Percentiles rank a stretch among this genome's conserved stretches.
Conservation (phyloP, 805 yeast species). For the Suhomyces kilbournensis region DNA sequence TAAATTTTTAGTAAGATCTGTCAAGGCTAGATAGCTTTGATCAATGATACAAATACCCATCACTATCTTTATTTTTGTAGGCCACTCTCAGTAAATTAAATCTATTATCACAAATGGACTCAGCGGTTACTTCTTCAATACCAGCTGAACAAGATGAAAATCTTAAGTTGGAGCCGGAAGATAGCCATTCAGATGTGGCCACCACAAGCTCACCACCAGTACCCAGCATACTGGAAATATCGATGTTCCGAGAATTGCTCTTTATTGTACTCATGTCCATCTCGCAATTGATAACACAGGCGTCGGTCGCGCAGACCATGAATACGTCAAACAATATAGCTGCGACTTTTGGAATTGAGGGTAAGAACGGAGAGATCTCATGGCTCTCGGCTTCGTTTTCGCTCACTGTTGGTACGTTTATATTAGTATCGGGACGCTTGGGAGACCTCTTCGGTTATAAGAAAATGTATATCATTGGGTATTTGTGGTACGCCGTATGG, state of each 20-base stretch:
- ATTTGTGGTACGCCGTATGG: constrained; percentile 19
- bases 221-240: constrained; percentile 15
- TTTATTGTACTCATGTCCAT: constrained; percentile 24
- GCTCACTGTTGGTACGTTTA: constrained; percentile 36
- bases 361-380: constrained; percentile 26
- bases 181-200: not conserved
- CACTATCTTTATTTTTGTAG: not conserved
- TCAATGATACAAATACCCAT: not conserved
- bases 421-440: constrained; percentile 30
- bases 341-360: constrained; percentile 21
- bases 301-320: constrained; percentile 29
- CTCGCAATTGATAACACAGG: constrained; percentile 30
- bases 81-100: not conserved
- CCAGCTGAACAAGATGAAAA: not conserved
- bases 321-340: constrained; percentile 17
- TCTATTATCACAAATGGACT: not conserved
- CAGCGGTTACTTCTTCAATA: not conserved
- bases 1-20: not conserved
- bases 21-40: too few species aligned
- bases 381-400: constrained; percentile 37
- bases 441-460: constrained; percentile 38
- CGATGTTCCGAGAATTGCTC: constrained; percentile 16
- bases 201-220: not conserved
- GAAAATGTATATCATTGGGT: constrained; percentile 24
- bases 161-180: not conserved